These are phyloP conservation scores for Prinsepia uniflora DNA, from an alignment of 306 rosid species.

Conservation along the genomic window DNA sequence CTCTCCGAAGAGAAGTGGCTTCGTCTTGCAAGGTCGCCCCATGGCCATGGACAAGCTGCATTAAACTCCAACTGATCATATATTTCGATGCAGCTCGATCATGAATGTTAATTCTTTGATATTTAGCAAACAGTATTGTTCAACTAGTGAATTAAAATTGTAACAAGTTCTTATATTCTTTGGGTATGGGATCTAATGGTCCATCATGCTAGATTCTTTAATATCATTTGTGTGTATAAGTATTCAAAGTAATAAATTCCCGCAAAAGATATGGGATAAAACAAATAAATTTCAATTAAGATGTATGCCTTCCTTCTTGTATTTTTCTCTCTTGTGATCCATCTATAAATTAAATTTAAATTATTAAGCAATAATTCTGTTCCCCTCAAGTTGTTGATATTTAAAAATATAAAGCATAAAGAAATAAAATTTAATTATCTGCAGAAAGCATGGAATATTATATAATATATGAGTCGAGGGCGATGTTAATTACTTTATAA, in stretches of 20 bases:
- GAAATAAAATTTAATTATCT: no score
- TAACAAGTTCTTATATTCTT: background rate
- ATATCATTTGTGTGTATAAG: background rate
- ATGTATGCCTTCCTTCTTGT: background rate
- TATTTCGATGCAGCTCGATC: background rate
- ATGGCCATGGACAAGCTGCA: background rate
- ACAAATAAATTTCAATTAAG: background rate
- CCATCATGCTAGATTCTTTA: conserved; percentile 7
- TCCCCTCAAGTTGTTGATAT: background rate
- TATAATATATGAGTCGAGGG: background rate
- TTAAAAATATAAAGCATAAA: background rate
- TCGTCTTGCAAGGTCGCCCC: conserved; percentile 50
- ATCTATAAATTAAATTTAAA: background rate
- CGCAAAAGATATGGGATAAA: background rate
- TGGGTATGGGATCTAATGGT: background rate
- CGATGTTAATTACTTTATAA: background rate
- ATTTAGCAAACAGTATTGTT: background rate
- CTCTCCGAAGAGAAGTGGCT: conserved; percentile 45
- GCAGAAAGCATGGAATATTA: background rate
- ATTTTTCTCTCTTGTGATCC: background rate
- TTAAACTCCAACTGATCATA: conserved; percentile 8
- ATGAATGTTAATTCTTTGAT: background rate
- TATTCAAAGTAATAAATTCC: conserved; percentile 4
- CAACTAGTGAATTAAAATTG: background rate
- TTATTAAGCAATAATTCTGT: background rate